Conservation (phyloP, 805 yeast genomes). For the Yarrowia divulgata region DNA sequence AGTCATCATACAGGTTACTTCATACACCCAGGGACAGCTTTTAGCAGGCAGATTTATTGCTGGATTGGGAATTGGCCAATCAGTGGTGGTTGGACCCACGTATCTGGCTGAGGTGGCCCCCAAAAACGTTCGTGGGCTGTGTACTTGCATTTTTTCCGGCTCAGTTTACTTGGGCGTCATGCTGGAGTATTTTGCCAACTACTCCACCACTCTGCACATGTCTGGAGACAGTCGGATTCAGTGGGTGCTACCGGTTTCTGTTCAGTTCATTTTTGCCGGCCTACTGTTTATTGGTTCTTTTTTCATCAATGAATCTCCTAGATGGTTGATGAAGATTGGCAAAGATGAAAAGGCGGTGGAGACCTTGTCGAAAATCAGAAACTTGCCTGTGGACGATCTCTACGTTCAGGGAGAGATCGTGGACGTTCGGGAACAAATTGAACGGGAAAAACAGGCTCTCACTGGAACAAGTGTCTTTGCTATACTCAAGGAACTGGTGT, state of each 20-base stretch:
- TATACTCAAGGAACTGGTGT: slow-evolving; percentile 52
- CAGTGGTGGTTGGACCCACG: slow-evolving; percentile 63
- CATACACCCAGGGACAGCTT: slow-evolving; percentile 57
- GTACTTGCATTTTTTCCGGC: slow-evolving; percentile 63
- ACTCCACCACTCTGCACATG: slow-evolving; percentile 60
- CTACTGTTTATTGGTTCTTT: slow-evolving; percentile 54
- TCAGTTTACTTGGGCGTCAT: slow-evolving; percentile 64
- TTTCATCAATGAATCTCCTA: slow-evolving; percentile 59
- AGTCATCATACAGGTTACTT: slow-evolving; percentile 58
- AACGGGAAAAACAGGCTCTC: slow-evolving; percentile 50
- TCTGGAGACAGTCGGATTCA: slow-evolving; percentile 52
- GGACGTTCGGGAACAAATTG: slow-evolving; percentile 59
- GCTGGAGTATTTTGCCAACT: slow-evolving; percentile 56
- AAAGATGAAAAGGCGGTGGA: slow-evolving; percentile 54
- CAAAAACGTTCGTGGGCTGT: slow-evolving; percentile 59
- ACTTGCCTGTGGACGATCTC: slow-evolving; percentile 58
- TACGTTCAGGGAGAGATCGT: slow-evolving; percentile 59
- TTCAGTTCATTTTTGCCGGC: slow-evolving; percentile 55
- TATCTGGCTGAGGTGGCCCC: slow-evolving; percentile 64
- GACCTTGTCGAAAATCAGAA: slow-evolving; percentile 55
- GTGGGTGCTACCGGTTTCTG: slow-evolving; percentile 59
- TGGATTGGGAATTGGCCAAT: slow-evolving; percentile 65
- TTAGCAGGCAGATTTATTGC: slow-evolving; percentile 64
- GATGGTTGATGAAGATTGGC: slow-evolving; percentile 59
- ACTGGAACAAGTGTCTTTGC: slow-evolving; percentile 48